Evolutionary conservation across 208 protist genomes (phyloP).

Genomic region (Leptomonas pyrrhocoris): DNA sequence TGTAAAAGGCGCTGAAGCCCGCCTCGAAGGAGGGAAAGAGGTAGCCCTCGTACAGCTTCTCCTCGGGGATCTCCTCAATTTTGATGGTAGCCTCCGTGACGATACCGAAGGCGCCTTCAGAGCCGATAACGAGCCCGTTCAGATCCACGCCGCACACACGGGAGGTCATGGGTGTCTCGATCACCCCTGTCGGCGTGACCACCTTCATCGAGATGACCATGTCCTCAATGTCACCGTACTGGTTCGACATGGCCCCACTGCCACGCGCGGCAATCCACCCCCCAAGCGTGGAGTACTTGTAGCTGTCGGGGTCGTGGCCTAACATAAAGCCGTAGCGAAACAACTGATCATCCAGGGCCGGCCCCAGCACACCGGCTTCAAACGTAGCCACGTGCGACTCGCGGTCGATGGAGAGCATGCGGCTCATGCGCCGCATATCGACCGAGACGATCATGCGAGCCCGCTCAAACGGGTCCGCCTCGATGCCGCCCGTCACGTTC

Average conservation of each 20-base stretch:
- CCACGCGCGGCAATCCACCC: constrained; percentile 95
- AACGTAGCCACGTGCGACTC: constrained; percentile 88
- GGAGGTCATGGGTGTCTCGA: constrained; percentile 82
- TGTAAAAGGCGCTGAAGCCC: constrained; percentile 82
- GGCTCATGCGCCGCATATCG: constrained; percentile 93
- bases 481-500: constrained; percentile 91
- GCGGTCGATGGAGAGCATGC: constrained; percentile 87
- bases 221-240: constrained; percentile 95
- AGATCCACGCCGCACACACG: constrained; percentile 89
- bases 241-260: constrained; percentile 95
- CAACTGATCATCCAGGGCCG: constrained; percentile 89
- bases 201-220: constrained; percentile 93
- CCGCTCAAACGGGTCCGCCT: constrained; percentile 84
- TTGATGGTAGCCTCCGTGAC: constrained; percentile 93
- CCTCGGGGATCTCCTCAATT: constrained; percentile 86
- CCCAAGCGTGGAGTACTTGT: constrained; percentile 93
- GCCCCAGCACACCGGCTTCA: constrained; percentile 90
- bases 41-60: constrained; percentile 87
- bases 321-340: constrained; percentile 88
- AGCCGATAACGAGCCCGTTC: constrained; percentile 92
- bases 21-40: constrained; percentile 90
- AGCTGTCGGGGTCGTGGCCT: constrained; percentile 94
- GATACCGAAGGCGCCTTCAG: constrained; percentile 94
- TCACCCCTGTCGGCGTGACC: constrained; percentile 90
- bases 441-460: constrained; percentile 92